Evolutionary conservation across 2,329 filamentous ascomycete species (phyloP), one percentile per base, ranked within the genome.

Genomic region (Neoascochyta sp.): DNA sequence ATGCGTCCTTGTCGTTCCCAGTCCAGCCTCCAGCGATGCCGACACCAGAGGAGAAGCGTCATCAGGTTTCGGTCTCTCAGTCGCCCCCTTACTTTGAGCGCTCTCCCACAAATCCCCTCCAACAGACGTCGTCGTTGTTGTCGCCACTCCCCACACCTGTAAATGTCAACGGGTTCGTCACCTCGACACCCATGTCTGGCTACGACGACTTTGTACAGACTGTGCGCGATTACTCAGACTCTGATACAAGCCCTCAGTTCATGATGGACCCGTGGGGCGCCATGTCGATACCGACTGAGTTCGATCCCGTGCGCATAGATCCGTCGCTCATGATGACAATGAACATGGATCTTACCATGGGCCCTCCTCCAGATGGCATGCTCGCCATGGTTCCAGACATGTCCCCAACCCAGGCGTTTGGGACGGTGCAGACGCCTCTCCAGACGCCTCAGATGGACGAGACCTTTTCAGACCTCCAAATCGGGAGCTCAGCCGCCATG

Each of bases 241-340:
- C 55, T 9, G 60, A 54, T 10, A 54, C 63, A 7, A 71, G 66
- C 45, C 69, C 69, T 4, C 60, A 56, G 11, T 72, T 70, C 50
- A 62, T 70, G 56, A 62, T 72, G 46, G 68, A 72, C 41, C 52
- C 56, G 5, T 72, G 69, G 69, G 58, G 57, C 23, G 60, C 67
- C 29, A 65, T 71, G 54, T 55, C 64, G 12, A 65, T 73, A 55
- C 59, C 63, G 7, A 50, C 64, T 9, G 63, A 62, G 1, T 70
- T 65, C 34, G 68, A 71, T 27, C 34, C 49, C 4, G 62, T 69
- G 52, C 57, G 66, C 24, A 64, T 67, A 16, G 65, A 69, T 31
- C 57, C 70, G 29, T 60, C 70, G 25, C 57, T 71, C 45, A 60
- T 67, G 26, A 57, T 66, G 34, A 63, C 63, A 7, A 64, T 71